phyloP scores from a whole-genome alignment of 805 yeast genomes.

The Debaryomyces castellii region DNA sequence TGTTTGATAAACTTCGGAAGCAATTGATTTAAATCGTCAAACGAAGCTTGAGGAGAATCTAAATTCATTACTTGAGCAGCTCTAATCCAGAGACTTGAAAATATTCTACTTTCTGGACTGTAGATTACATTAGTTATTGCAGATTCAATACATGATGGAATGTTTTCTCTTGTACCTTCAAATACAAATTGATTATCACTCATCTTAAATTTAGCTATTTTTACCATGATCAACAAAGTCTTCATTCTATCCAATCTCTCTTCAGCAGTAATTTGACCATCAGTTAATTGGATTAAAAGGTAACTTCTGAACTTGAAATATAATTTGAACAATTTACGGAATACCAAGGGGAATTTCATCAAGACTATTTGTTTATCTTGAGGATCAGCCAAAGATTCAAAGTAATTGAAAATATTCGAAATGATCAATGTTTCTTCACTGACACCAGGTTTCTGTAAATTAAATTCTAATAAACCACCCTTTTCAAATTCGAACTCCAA shows the following conservation, averaged over 20 bases:
- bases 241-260: constrained; percentile 70
- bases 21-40: constrained; percentile 29
- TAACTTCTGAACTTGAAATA: constrained; percentile 67
- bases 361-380: constrained; percentile 36
- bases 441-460: constrained; percentile 34
- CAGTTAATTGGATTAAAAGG: constrained; percentile 63
- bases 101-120: constrained; percentile 77
- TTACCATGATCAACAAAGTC: constrained; percentile 62
- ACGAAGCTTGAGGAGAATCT: constrained; percentile 14
- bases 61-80: constrained; percentile 41
- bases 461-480: constrained; percentile 58
- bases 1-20: constrained; percentile 28
- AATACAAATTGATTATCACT: constrained; percentile 38
- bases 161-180: constrained; percentile 31
- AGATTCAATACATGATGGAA: constrained; percentile 85
- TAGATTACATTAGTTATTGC: constrained; percentile 72
- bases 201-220: constrained; percentile 70
- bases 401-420: constrained; percentile 69
- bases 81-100: constrained; percentile 65
- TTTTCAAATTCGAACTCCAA: constrained; percentile 68
- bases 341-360: constrained; percentile 63
- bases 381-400: constrained; percentile 56
- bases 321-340: constrained; percentile 62
- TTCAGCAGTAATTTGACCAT: constrained; percentile 53
- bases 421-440: constrained; percentile 59